phyloP scores from a whole-genome alignment of 805 yeast genomes.

The Isabelozyma pseudorhagii region DNA sequence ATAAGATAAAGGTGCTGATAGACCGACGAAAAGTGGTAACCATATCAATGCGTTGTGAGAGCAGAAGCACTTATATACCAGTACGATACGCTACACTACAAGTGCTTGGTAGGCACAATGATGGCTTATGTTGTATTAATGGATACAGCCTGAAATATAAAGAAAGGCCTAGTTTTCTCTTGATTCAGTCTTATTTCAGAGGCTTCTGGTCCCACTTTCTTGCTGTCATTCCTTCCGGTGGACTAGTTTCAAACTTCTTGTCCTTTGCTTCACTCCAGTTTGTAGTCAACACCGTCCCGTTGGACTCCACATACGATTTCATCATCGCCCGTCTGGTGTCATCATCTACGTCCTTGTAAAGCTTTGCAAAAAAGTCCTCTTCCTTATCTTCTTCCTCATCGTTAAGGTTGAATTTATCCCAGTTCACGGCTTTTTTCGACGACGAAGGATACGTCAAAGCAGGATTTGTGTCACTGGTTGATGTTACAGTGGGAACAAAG shows the following conservation, averaged over 20 bases:
- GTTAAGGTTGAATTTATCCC: slow-evolving; percentile 56
- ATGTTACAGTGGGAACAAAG: slow-evolving; percentile 3
- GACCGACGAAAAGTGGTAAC: too few species aligned
- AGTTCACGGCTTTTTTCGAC: slow-evolving; percentile 59
- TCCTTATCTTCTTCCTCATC: slow-evolving; percentile 48
- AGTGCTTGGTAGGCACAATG: too few species aligned
- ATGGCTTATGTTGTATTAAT: too few species aligned
- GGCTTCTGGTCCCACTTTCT: slow-evolving; percentile 42
- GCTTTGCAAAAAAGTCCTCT: slow-evolving; percentile 67
- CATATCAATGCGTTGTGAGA: too few species aligned
- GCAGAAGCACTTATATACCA: too few species aligned
- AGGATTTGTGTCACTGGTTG: slow-evolving; percentile 7
- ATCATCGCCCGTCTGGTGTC: slow-evolving; percentile 92
- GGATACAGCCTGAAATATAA: too few species aligned
- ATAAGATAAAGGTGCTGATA: too few species aligned
- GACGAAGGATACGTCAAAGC: slow-evolving; percentile 56
- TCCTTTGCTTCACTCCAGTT: slow-evolving; percentile 86
- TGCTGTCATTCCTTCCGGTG: slow-evolving; percentile 73
- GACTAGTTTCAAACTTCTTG: slow-evolving; percentile 59
- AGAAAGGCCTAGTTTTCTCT: not conserved
- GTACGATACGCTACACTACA: too few species aligned
- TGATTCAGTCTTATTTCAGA: not conserved
- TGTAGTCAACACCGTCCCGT: slow-evolving; percentile 91
- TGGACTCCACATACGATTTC: slow-evolving; percentile 91
- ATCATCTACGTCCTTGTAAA: slow-evolving; percentile 79